A percentile compares a stretch with the other conserved stretches of the same genome.
These are phyloP conservation scores for Dioscorea cayenensis DNA, from an alignment of 116 monocot genomes.

Conservation along the genomic window DNA sequence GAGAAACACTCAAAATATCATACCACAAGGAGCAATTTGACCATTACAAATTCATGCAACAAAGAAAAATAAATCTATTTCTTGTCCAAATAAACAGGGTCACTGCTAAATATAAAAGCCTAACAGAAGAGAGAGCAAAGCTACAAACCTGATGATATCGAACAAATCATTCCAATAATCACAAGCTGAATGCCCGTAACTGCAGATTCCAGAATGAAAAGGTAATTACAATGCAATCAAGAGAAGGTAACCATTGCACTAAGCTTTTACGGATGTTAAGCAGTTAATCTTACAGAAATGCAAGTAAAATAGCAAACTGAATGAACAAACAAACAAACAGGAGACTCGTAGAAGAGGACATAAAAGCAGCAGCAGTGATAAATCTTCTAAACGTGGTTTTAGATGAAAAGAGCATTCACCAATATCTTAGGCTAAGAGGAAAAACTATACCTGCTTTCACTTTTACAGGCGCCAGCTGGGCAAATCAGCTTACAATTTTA, in stretches of 20 bases:
- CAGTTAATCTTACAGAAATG: neutral
- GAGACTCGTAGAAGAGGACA: neutral
- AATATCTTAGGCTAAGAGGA: too few relatives aligned
- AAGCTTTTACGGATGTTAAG: neutral
- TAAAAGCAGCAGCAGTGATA: neutral
- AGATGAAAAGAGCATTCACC: neutral
- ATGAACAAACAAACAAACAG: neutral
- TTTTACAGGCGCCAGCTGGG: too few relatives aligned
- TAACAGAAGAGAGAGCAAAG: neutral
- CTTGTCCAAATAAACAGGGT: neutral
- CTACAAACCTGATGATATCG: neutral
- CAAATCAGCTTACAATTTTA: too few relatives aligned
- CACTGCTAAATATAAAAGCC: neutral
- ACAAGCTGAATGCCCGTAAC: neutral
- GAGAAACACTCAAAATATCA: too few relatives aligned
- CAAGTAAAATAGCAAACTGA: neutral
- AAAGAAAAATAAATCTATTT: neutral
- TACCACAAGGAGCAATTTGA: too few relatives aligned
- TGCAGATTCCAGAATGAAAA: neutral
- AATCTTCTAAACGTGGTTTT: neutral
- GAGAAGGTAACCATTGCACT: neutral
- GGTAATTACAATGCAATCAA: neutral
- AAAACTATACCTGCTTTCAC: too few relatives aligned
- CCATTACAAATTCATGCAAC: too few relatives aligned
- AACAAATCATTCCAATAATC: neutral